Evolutionary conservation across 2,329 filamentous ascomycete genomes (phyloP), one percentile per base, ranked within the genome.

Genomic region (Calonectria leucothoes): DNA sequence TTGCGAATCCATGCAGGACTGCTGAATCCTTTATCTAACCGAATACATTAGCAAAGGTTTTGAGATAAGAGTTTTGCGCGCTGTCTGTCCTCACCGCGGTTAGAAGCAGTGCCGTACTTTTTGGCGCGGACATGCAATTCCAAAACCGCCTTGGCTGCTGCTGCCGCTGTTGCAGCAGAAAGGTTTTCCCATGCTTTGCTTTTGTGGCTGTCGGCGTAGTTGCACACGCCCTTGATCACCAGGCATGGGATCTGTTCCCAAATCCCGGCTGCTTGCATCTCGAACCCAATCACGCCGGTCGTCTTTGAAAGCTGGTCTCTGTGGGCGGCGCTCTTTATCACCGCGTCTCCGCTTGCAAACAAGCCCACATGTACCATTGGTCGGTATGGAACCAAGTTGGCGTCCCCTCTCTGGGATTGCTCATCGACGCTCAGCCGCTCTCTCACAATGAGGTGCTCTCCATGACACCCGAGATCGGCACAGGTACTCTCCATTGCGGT

Each of bases 131-230:
- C 25, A 31, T 52, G 49, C 49, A 52, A 31, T 31, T 64, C 59
- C 15, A 64, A 12, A 27, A 64, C 6, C n/a, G 70, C 76, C 33
- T 91, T 91, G 5, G 89, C 88, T 0, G 85, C 85, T 0, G 82
- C 84, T 3, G 85, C 85, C 0, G 85, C 85, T 0, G 82, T 83
- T 0, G 82, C 83, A 0, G 85, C 83, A 0, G 85, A 85, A 76
- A 84, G 87, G 1, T 75, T 33, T 68, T 87, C 84, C 85, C 84
- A 87, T 1, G 20, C 66, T 31, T 76, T 76, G 12, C 72, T 72
- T 59, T 78, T 78, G n/a, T 80, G 76, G 11, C 74, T 72, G 6
- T 81, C 79, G 0, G 79, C 78, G 35, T 81, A 81, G 52, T 87
- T 82, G 37, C 82, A 85, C 0, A 85, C 82, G 4, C 85, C 84